Conservation (phyloP, 257 asterid species). For the Scutellaria baicalensis region DNA sequence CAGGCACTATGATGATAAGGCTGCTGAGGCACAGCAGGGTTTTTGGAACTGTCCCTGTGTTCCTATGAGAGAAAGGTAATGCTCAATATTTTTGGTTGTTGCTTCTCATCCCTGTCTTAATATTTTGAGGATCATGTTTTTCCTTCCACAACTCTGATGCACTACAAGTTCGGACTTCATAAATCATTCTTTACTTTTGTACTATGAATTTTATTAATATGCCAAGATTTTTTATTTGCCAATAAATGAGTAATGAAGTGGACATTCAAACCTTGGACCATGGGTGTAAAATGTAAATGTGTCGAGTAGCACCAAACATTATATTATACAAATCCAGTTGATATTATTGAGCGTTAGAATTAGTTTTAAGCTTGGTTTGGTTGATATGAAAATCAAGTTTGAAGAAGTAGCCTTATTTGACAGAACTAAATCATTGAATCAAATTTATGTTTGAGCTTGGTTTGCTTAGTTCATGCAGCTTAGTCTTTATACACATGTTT, state of each 20-base stretch:
- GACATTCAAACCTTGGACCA: background rate
- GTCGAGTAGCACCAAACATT: background rate
- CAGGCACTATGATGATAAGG: slow-evolving; percentile 87
- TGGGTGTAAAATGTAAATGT: background rate
- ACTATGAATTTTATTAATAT: background rate
- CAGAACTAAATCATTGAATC: background rate
- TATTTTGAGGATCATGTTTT: background rate
- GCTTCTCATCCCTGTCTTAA: slow-evolving; percentile 23
- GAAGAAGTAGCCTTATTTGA: background rate
- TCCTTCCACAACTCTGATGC: background rate
- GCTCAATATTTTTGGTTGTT: background rate
- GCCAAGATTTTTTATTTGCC: background rate
- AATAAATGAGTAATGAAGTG: background rate
- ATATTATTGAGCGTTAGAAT: background rate
- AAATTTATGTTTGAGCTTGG: too few relatives aligned
- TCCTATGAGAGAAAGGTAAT: slow-evolving; percentile 71
- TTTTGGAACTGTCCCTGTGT: slow-evolving; percentile 94
- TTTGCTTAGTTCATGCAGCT: background rate
- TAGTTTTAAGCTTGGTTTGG: background rate
- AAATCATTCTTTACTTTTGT: background rate
- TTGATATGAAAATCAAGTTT: background rate
- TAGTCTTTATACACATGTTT: background rate
- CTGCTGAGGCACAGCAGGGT: slow-evolving; percentile 92
- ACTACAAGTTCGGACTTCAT: background rate
- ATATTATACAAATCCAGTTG: background rate